Conservation (phyloP, 148 eudicot species). For the Amaranthus palmeri region DNA sequence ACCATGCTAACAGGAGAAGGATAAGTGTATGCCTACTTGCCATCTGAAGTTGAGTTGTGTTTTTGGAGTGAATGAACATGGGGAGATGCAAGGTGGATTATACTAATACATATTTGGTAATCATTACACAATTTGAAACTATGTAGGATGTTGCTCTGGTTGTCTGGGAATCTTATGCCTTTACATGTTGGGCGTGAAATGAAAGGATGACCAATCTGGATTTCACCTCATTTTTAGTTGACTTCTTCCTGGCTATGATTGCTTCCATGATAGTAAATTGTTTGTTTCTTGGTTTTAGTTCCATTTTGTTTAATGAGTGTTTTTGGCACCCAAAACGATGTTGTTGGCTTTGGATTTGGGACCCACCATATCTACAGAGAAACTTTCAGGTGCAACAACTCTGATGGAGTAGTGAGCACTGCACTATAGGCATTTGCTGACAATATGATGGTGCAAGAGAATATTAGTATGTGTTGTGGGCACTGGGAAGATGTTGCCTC, state of each 20-base stretch:
- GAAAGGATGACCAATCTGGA: conserved; percentile 15
- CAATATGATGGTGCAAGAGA: conserved; percentile 28
- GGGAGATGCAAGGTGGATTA: conserved; percentile 4
- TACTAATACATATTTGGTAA: conserved; percentile 22
- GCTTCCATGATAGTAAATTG: conserved; percentile 33
- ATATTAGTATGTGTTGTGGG: conserved; percentile 17
- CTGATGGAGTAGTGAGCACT: conserved; percentile 15
- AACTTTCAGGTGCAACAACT: conserved; percentile 5
- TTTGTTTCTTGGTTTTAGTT: conserved; percentile 15
- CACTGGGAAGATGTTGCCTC: neutral
- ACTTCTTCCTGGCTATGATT: conserved; percentile 45
- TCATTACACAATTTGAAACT: conserved; percentile 29
- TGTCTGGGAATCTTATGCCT: conserved; percentile 42
- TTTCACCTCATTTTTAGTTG: conserved; percentile 39
- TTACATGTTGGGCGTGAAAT: conserved; percentile 18
- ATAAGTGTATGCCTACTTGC: conserved; percentile 26
- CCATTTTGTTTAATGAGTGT: conserved; percentile 14
- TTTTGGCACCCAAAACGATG: conserved; percentile 18
- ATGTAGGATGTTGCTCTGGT: conserved; percentile 19
- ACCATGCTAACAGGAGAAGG: conserved; percentile 33
- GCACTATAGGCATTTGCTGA: conserved; percentile 6
- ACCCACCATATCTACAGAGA: conserved; percentile 20
- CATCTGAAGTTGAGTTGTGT: conserved; percentile 26
- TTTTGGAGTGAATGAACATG: conserved; percentile 19
- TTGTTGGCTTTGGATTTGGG: conserved; percentile 24